Base-by-base conservation (phyloP, 192 early-diverging fungal genomes). In the Spizellomyces punctatus region DNA sequence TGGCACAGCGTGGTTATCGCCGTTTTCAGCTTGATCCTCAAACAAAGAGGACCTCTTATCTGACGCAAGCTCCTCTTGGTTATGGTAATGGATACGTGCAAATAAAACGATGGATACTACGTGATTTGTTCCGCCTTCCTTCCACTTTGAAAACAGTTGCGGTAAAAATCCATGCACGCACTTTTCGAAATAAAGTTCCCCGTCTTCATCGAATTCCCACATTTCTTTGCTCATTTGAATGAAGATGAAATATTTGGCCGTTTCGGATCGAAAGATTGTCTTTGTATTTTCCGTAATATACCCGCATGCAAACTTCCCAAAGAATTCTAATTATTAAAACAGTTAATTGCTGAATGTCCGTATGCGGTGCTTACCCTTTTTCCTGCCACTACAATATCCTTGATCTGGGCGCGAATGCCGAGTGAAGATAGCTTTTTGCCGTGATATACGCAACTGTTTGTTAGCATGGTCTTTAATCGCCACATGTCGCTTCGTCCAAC, bases 151-250 rank as follows among this genome's bases (percentile, higher is more conserved):
- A 78, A 99, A 98, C 60, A 99, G 81, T 57, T 94, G 90, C 0
- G 93, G 91, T 12, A 99, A 78, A 75, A 96, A 98, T 61, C 90
- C 89, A 74, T 92, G 89, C 56, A 98, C 89, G 6, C 90, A 92
- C 77, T 94, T 95, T 78, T 96, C 96, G 81, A 93, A 96, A 76
- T 90, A 94, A 22, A 99, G 79, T 75, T 98, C 93, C 8, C 96
- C 95, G 72, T 99, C 96, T 71, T 98, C 96, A 63, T 95, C 95
- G 85, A 96, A 98, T 47, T 95, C 90, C 92, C 93, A 96, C 95
- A 98, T 99, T 81, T 99, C 96, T 56, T 88, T 87, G 43, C 90
- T 92, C 94, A 99, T 94, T 81, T 99, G 96, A 19, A 99, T 89
- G 75, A 96, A 95, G 14, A 99, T 87, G 74, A 94, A 96, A 60